A percentile compares a stretch with the other conserved stretches of the same genome.
phyloP scores from a whole-genome alignment of 495 filamentous ascomycete genomes.

The Lophiostoma macrostomum region DNA sequence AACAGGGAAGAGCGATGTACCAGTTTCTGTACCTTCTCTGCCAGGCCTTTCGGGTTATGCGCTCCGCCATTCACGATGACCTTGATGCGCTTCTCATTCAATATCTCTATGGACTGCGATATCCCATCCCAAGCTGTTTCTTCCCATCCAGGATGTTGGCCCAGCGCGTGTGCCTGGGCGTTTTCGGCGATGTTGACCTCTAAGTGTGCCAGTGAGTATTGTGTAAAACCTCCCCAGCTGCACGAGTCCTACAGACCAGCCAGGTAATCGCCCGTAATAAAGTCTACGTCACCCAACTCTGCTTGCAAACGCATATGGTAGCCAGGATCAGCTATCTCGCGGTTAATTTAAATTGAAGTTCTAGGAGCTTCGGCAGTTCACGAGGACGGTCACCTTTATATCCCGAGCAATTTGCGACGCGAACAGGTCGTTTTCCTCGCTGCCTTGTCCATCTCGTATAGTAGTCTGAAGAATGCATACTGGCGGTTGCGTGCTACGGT shows the following conservation, averaged over 20 bases:
- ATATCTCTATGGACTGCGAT: constrained; percentile 45
- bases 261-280: constrained; percentile 58
- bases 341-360: neutral
- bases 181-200: constrained; percentile 51
- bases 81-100: constrained; percentile 38
- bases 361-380: constrained; percentile 8
- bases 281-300: constrained; percentile 49
- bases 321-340: constrained; percentile 43
- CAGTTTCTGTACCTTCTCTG: constrained; percentile 39
- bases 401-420: constrained; percentile 52
- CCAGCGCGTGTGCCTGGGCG: constrained; percentile 41
- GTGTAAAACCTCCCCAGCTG: neutral
- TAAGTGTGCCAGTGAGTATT: constrained; percentile 7
- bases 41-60: constrained; percentile 34
- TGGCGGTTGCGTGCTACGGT: neutral
- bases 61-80: constrained; percentile 41
- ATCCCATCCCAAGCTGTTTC: constrained; percentile 48
- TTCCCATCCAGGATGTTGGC: constrained; percentile 45
- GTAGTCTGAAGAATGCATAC: constrained; percentile 9
- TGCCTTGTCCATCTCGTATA: constrained; percentile 22
- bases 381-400: constrained; percentile 41
- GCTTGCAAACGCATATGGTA: constrained; percentile 48
- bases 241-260: constrained; percentile 40
- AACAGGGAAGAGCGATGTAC: constrained; percentile 34
- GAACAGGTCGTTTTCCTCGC: constrained; percentile 40